These are phyloP conservation scores for Sapria himalayana DNA, from an alignment of 345 rosid genomes.

Conservation along the genomic window DNA sequence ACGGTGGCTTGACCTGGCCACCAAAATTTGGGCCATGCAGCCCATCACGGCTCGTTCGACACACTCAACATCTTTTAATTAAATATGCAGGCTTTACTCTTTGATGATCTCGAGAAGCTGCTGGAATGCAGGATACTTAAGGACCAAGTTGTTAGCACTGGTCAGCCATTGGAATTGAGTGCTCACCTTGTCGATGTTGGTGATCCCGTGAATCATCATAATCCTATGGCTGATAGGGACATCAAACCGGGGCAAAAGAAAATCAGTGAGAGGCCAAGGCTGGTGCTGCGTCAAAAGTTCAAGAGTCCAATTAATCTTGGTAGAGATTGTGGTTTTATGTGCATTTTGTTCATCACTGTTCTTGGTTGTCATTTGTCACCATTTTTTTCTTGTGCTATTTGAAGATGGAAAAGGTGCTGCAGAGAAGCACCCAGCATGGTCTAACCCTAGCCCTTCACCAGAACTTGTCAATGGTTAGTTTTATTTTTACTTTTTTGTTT, in stretches of 20 bases:
- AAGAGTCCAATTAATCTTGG: slow-evolving; percentile 20
- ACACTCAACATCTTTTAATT: not conserved
- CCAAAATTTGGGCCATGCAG: too few species aligned
- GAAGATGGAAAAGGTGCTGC: slow-evolving; percentile 12
- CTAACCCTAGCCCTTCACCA: slow-evolving; percentile 30
- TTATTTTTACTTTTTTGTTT: not conserved
- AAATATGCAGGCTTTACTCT: slow-evolving; percentile 36
- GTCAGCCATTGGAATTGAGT: slow-evolving; percentile 35
- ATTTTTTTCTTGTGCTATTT: not conserved
- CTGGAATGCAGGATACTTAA: slow-evolving; percentile 53
- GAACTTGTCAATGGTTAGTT: slow-evolving; percentile 45
- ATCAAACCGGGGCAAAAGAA: slow-evolving; percentile 9
- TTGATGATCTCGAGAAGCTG: slow-evolving; percentile 46
- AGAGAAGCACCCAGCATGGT: slow-evolving; percentile 12
- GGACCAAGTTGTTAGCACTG: slow-evolving; percentile 32
- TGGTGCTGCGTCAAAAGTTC: slow-evolving; percentile 16
- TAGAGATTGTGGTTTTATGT: slow-evolving; percentile 7
- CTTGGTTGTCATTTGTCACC: slow-evolving; percentile 1
- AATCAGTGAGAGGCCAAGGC: slow-evolving; percentile 7
- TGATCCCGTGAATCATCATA: slow-evolving; percentile 22
- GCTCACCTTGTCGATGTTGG: slow-evolving; percentile 52
- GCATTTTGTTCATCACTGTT: not conserved
- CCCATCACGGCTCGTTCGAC: too few species aligned
- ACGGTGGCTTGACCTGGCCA: too few species aligned
- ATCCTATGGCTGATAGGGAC: slow-evolving; percentile 8